Base-by-base conservation (phyloP, 2,329 filamentous ascomycete genomes). In the Colletotrichum lini region DNA sequence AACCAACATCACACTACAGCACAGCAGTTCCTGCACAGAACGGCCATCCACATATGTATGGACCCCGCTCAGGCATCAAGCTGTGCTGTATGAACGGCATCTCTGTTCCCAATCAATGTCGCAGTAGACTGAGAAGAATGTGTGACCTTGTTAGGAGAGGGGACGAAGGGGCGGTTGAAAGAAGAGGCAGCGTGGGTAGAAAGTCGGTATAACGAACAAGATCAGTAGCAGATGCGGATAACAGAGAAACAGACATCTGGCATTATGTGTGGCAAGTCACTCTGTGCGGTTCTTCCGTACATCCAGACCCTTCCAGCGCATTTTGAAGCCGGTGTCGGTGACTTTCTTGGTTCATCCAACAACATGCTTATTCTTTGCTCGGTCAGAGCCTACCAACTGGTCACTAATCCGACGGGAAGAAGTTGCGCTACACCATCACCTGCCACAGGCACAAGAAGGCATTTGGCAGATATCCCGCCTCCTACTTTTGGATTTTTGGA, bases 211-310 rank as follows among this genome's bases (percentile, higher is more conserved):
- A 45, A 45, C 68, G 57, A 52, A 45, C 68, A 50, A 67, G 64
- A 62, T 64, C 62, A 38, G 21, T 15, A 38, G 49, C 54, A 44
- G 44, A 56, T 57, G 61, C 57, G 26, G 44, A 49, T 42, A 52
- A 62, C 67, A 49, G 67, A 67, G 67, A 35, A 58, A 50, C 35
- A 38, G 56, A 61, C 67, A 57, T 57, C 42, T 67, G 67, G 56
- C 42, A 61, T 67, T 63, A 67, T 67, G 63, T 67, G 57, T 67
- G 64, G 67, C 67, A 57, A 13, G 44, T 67, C 10, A 40, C 42
- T 23, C 54, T 23, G 2, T 57, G 52, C 38, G 40, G 12, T 38
- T n/a, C 13, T 23, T 47, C 47, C 30, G 47, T 45, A 53, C 56
- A 56, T 56, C 58, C 56, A 61, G 56, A 70, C 62, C 62, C 40